Conservation (phyloP, 2,329 filamentous ascomycete species). For the Penicillium sp. region DNA sequence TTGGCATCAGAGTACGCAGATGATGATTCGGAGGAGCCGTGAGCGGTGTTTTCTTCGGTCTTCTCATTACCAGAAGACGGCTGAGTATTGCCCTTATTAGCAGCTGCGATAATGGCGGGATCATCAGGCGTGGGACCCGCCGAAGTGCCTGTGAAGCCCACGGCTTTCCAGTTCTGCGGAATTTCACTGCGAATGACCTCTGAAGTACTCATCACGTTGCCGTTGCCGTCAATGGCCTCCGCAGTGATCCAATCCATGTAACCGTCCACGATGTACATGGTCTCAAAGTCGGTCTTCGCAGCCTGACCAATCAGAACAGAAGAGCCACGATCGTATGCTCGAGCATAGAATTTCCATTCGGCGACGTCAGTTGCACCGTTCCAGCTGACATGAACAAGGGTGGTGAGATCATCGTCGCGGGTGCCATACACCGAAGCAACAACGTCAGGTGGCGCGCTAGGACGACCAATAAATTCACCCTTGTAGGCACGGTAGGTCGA, state of each 20-base stretch:
- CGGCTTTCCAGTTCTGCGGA: constrained; percentile 27
- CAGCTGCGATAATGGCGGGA: constrained; percentile 19
- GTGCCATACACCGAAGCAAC: constrained; percentile 30
- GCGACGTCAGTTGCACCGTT: constrained; percentile 34
- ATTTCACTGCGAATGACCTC: constrained; percentile 19
- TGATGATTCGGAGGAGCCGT: constrained; percentile 1
- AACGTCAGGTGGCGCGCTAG: constrained; percentile 27
- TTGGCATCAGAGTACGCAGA: constrained; percentile 18
- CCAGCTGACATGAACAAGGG: constrained; percentile 19
- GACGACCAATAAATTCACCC: constrained; percentile 31
- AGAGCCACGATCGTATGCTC: constrained; percentile 13
- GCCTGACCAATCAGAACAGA: constrained; percentile 18
- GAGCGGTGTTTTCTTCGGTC: background rate
- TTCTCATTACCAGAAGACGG: constrained; percentile 1
- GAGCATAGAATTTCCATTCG: constrained; percentile 28
- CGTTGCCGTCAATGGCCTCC: constrained; percentile 18
- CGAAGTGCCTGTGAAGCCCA: constrained; percentile 22
- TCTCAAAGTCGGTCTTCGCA: constrained; percentile 32
- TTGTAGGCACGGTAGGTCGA: constrained; percentile 40
- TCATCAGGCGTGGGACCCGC: constrained; percentile 23
- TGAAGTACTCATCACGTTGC: constrained; percentile 21
- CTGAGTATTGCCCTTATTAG: constrained; percentile 11
- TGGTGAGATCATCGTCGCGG: constrained; percentile 14
- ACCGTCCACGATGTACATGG: constrained; percentile 25
- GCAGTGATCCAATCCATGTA: constrained; percentile 26